Conservation (phyloP, 2,329 filamentous ascomycete species). For the Alternaria postmessia region DNA sequence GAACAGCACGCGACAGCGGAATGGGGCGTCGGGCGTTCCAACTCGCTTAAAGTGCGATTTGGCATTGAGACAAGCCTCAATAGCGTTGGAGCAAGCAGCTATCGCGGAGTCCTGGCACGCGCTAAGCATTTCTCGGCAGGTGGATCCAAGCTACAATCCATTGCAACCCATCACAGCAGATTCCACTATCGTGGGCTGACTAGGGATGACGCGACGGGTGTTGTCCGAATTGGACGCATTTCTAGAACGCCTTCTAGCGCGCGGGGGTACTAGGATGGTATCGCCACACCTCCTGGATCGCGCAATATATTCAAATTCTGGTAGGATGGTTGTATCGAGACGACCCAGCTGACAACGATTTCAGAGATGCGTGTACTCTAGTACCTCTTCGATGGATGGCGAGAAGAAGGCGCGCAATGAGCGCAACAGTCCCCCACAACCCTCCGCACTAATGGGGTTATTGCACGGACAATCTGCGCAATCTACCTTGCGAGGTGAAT, state of each 20-base stretch:
- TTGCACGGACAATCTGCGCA: slow-evolving; percentile 1
- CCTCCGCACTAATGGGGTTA: background rate
- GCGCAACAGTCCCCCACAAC: background rate
- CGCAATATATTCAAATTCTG: background rate
- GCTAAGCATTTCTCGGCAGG: slow-evolving; percentile 20
- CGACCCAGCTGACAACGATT: background rate
- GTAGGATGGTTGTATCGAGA: slow-evolving; percentile 2
- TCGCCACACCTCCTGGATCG: background rate
- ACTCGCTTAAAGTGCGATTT: slow-evolving; percentile 22
- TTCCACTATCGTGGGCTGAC: slow-evolving; percentile 15
- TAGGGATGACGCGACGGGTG: background rate
- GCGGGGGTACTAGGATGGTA: background rate
- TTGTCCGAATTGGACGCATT: slow-evolving; percentile 14
- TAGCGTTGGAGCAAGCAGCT: slow-evolving; percentile 8
- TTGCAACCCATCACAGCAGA: slow-evolving; percentile 6
- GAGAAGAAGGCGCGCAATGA: background rate
- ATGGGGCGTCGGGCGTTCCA: slow-evolving; percentile 6
- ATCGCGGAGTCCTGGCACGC: background rate
- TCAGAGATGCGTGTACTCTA: background rate
- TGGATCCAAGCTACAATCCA: slow-evolving; percentile 7
- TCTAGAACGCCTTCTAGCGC: slow-evolving; percentile 24
- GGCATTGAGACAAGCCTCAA: slow-evolving; percentile 28
- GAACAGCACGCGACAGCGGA: slow-evolving; percentile 12
- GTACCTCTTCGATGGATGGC: background rate
- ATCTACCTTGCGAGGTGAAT: slow-evolving; percentile 1